Conservation (phyloP, 129 eudicot species). For the Gnaphalium uliginosum region DNA sequence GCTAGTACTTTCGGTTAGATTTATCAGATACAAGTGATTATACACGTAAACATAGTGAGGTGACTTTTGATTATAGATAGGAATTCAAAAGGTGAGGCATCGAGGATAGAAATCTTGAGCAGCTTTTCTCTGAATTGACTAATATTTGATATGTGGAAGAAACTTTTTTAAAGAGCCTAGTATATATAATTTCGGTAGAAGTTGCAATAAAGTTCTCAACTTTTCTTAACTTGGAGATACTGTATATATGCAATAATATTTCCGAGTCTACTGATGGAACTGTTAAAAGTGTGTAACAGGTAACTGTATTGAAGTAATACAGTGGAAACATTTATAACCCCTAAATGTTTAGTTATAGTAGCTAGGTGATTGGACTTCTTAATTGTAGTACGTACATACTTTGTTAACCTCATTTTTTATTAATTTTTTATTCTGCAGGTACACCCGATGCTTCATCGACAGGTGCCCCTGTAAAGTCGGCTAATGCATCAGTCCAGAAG, state of each 20-base stretch:
- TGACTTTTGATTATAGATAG: neutral
- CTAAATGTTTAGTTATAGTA: neutral
- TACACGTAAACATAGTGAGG: neutral
- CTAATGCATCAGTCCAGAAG: constrained; percentile 46
- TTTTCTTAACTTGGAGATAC: neutral
- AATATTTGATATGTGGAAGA: neutral
- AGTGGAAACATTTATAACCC: neutral
- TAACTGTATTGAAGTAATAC: neutral
- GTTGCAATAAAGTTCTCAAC: neutral
- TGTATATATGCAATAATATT: neutral
- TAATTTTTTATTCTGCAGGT: constrained; percentile 35
- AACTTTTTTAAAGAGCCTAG: neutral
- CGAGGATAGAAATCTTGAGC: neutral
- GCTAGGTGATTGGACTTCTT: constrained; percentile 2
- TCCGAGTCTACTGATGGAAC: neutral
- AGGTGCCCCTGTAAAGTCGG: constrained; percentile 43
- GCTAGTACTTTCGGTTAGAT: neutral
- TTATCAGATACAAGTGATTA: neutral
- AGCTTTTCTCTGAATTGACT: neutral
- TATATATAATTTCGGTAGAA: neutral
- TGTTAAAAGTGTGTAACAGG: neutral
- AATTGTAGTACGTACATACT: neutral
- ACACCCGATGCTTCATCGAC: constrained; percentile 41
- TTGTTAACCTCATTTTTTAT: neutral
- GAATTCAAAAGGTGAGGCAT: neutral